A percentile compares a stretch with the other conserved stretches of the same genome.
Conservation (phyloP, 2,329 filamentous ascomycete genomes). For the Fusarium pilosicola region DNA sequence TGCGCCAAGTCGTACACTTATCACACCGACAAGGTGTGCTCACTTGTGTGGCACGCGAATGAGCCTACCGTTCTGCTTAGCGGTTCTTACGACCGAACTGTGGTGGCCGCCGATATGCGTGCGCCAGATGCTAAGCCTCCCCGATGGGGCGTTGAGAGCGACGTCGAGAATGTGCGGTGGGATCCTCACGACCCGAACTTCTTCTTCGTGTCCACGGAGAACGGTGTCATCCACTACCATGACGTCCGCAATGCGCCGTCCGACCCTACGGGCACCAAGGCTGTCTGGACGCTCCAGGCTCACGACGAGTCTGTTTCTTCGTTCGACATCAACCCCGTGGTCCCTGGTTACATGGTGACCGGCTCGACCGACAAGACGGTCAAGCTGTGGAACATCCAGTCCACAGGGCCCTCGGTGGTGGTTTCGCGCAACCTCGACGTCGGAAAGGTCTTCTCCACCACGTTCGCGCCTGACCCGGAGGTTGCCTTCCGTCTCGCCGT, state of each 20-base stretch:
- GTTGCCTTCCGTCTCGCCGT: slow-evolving; percentile 93
- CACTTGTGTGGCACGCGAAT: slow-evolving; percentile 88
- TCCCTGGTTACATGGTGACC: slow-evolving; percentile 93
- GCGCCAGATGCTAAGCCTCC: slow-evolving; percentile 84
- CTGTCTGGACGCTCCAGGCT: slow-evolving; percentile 94
- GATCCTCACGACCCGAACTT: slow-evolving; percentile 91
- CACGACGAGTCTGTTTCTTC: slow-evolving; percentile 92
- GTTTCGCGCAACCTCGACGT: slow-evolving; percentile 92
- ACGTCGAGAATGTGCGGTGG: slow-evolving; percentile 93
- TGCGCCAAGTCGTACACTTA: slow-evolving; percentile 96
- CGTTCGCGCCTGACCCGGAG: slow-evolving; percentile 88
- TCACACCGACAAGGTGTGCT: slow-evolving; percentile 98
- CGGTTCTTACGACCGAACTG: slow-evolving; percentile 93
- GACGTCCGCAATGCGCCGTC: slow-evolving; percentile 82
- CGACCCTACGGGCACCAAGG: slow-evolving; percentile 78
- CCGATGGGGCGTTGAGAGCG: slow-evolving; percentile 93
- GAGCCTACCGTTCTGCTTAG: slow-evolving; percentile 90
- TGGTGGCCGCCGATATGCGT: slow-evolving; percentile 96
- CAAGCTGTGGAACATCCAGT: slow-evolving; percentile 93
- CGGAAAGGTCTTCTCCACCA: slow-evolving; percentile 91
- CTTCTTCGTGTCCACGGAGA: slow-evolving; percentile 96
- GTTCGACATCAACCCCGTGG: slow-evolving; percentile 89
- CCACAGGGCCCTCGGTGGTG: slow-evolving; percentile 86
- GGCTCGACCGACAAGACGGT: slow-evolving; percentile 94
- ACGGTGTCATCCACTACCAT: slow-evolving; percentile 90